phyloP scores from a whole-genome alignment of 768 basidiomycete genomes.

The Pulveroboletus sp. region DNA sequence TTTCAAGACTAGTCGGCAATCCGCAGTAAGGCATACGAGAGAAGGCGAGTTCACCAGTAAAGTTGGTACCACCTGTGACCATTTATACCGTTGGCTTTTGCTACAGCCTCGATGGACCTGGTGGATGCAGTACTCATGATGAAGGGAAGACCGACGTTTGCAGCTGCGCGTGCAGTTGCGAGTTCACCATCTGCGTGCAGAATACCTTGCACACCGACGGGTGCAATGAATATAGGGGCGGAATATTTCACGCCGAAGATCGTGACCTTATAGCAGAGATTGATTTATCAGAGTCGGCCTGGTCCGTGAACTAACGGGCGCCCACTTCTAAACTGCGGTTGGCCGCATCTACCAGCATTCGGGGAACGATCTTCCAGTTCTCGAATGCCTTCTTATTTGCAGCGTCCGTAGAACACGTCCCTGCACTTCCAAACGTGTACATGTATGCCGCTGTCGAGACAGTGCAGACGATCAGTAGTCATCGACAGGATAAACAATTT shows the following conservation, averaged over 20 bases:
- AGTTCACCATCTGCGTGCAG: conserved; percentile 69
- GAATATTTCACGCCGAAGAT: conserved; percentile 65
- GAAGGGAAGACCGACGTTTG: conserved; percentile 58
- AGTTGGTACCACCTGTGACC: conserved; percentile 78
- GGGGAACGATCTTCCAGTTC: conserved; percentile 72
- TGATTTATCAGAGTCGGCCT: not conserved
- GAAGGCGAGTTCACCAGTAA: conserved; percentile 54
- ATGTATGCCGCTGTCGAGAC: conserved; percentile 54
- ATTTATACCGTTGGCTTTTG: conserved; percentile 56
- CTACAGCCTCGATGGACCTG: conserved; percentile 76
- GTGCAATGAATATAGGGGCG: conserved; percentile 61
- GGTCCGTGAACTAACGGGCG: not conserved
- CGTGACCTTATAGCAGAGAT: conserved; percentile 50
- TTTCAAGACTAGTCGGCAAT: not conserved
- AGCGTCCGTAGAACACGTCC: conserved; percentile 59
- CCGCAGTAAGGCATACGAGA: not conserved
- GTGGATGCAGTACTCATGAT: conserved; percentile 74
- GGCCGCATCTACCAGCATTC: conserved; percentile 66
- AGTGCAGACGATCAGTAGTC: not conserved
- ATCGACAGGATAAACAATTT: too few relatives aligned
- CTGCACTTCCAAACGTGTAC: conserved; percentile 78
- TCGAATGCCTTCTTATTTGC: conserved; percentile 64
- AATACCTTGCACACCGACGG: conserved; percentile 77
- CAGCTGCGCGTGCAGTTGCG: conserved; percentile 63
- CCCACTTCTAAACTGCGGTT: conserved; percentile 56